Evolutionary conservation across 495 filamentous ascomycete species (phyloP).

Genomic region (Pyrenopolyporus hunteri): DNA sequence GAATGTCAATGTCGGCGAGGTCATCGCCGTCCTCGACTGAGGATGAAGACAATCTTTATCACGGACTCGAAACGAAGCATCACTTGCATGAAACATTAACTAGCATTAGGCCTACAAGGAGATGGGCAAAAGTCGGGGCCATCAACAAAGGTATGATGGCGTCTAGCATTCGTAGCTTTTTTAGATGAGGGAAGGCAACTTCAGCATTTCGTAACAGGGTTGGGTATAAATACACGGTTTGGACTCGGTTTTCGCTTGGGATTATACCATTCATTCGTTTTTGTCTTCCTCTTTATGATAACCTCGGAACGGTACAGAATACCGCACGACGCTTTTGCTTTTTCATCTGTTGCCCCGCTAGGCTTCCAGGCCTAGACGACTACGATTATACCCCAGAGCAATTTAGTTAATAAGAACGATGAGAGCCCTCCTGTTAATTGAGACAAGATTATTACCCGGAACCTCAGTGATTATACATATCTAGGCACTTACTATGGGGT

Average conservation of each 20-base stretch:
- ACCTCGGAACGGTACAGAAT: slow-evolving; percentile 19
- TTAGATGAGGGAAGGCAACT: slow-evolving; percentile 43
- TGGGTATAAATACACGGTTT: slow-evolving; percentile 33
- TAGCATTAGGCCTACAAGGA: slow-evolving; percentile 36
- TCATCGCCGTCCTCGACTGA: slow-evolving; percentile 33
- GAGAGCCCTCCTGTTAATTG: slow-evolving; percentile 7
- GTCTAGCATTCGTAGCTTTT: slow-evolving; percentile 51
- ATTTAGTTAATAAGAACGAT: slow-evolving; percentile 28
- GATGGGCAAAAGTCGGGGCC: slow-evolving; percentile 43
- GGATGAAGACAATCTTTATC: slow-evolving; percentile 42
- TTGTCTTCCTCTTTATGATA: slow-evolving; percentile 10
- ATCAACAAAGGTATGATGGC: slow-evolving; percentile 49
- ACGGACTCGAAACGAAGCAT: slow-evolving; percentile 27
- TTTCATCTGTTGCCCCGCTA: slow-evolving; percentile 10
- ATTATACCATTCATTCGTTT: slow-evolving; percentile 39
- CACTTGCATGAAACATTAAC: slow-evolving; percentile 33
- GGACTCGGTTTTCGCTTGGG: slow-evolving; percentile 34
- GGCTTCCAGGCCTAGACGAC: slow-evolving; percentile 22
- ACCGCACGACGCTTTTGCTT: slow-evolving; percentile 19
- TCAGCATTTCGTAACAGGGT: slow-evolving; percentile 25
- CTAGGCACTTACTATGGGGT: no score
- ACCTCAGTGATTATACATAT: background rate
- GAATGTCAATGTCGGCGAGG: slow-evolving; percentile 25
- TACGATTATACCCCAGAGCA: slow-evolving; percentile 35
- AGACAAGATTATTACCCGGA: background rate